phyloP scores from a whole-genome alignment of 805 yeast genomes.

The Clavispora phyllophila region DNA sequence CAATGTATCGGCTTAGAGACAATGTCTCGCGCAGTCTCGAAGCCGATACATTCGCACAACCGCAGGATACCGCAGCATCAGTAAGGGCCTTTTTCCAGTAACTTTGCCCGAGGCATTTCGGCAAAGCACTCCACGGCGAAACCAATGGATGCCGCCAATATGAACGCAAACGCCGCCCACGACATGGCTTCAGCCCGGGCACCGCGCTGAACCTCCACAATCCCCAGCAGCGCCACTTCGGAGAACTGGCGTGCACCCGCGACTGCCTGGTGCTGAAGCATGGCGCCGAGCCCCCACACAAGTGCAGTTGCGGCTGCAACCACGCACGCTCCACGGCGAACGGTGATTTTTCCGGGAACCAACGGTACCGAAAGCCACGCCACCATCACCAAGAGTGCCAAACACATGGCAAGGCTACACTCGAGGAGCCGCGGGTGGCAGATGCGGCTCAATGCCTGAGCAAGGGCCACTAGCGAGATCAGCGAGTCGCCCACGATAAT shows the following conservation, averaged over 20 bases:
- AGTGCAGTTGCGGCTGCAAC: constrained; percentile 35
- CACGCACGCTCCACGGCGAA: constrained; percentile 24
- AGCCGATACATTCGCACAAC: too few species aligned
- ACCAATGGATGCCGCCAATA: constrained; percentile 29
- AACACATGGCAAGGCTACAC: constrained; percentile 40
- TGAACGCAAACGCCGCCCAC: constrained; percentile 55
- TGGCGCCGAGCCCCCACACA: constrained; percentile 62
- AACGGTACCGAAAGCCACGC: constrained; percentile 45
- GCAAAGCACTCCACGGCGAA: constrained; percentile 3
- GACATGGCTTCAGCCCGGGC: constrained; percentile 51
- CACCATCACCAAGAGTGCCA: constrained; percentile 37
- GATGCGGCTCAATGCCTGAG: constrained; percentile 39
- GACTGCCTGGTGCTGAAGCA: constrained; percentile 58
- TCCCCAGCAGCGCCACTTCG: constrained; percentile 46
- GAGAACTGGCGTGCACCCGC: constrained; percentile 40
- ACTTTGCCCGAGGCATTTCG: not conserved
- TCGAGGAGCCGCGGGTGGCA: constrained; percentile 54
- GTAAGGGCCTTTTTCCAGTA: not conserved
- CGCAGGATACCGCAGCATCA: too few species aligned
- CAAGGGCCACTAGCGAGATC: constrained; percentile 45
- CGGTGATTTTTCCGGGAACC: constrained; percentile 37
- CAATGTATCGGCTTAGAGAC: too few species aligned
- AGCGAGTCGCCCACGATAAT: constrained; percentile 27
- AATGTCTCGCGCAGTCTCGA: too few species aligned
- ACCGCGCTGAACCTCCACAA: constrained; percentile 43